Evolutionary conservation across 129 eudicot species (phyloP), one percentile per base, ranked within the genome.

Genomic region (Chrysanthemum makinoi): DNA sequence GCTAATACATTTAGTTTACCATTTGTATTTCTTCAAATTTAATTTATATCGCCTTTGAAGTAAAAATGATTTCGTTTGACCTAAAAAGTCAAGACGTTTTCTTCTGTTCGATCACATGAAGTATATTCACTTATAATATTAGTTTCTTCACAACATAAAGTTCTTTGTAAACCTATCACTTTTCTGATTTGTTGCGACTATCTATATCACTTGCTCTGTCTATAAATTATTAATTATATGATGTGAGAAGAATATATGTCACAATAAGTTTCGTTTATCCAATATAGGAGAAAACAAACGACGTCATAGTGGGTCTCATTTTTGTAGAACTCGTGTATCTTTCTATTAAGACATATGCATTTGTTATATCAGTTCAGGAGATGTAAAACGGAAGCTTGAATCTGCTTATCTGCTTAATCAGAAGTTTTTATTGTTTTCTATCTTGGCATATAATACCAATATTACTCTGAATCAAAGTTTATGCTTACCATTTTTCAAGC

Each of bases 321-420:
- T 39, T 39, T 39, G 46, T 39, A 39, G 46, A 54, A 55, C 62
- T 48, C 10, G 54, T 53, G 35, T 28, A 3, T 70, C 2, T 71
- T 58, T 71, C 56, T 70, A 56, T 35, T 22, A 57, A 70, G 66
- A 44, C 51, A 4, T 70, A 17, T 33, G 33, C 74, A 55, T 64
- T 57, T 2, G 65, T 14, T 13, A 35, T 55, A 10, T 35, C 30
- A 48, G 13, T 48, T 48, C 57, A 13, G 49, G 39, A 49, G 30
- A 66, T 46, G 43, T 35, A 35, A 35, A 35, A 17, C 5, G 43
- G 54, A 66, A 66, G 10, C 5, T 15, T 33, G 47, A 59, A 35
- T 35, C 43, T 35, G 46, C 46, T 39, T 58, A 1, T 19, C n/a
- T 62, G 53, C 19, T 62, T 62, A 20, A 72, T 73, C 16, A 12